phyloP scores from a whole-genome alignment of 257 asterid species.

The Ilex aquifolium region DNA sequence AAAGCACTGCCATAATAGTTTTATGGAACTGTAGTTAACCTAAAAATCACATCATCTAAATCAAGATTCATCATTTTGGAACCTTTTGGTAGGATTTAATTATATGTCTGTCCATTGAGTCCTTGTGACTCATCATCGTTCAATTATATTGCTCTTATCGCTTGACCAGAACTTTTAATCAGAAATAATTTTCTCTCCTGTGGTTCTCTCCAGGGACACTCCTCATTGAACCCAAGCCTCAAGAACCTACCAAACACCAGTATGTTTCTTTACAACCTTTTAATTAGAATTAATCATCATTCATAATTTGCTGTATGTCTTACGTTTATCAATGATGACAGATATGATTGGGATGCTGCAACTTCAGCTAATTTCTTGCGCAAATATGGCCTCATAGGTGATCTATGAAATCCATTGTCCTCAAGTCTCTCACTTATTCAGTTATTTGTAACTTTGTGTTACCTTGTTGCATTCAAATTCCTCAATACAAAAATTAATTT shows the following conservation, averaged over 20 bases:
- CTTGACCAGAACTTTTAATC: too few relatives aligned
- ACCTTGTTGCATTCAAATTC: neutral
- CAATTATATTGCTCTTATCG: too few relatives aligned
- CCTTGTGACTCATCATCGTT: too few relatives aligned
- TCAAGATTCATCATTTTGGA: too few relatives aligned
- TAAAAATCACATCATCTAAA: too few relatives aligned
- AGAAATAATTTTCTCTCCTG: neutral
- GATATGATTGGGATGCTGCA: slow-evolving; percentile 99
- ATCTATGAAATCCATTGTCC: neutral
- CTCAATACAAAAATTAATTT: too few relatives aligned
- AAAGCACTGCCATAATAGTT: neutral
- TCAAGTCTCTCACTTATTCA: too few relatives aligned
- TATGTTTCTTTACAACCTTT: slow-evolving; percentile 22
- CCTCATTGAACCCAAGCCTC: slow-evolving; percentile 98
- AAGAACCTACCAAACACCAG: slow-evolving; percentile 99
- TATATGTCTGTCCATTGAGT: too few relatives aligned
- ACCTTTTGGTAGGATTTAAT: too few relatives aligned
- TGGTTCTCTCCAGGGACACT: slow-evolving; percentile 63
- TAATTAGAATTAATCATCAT: neutral
- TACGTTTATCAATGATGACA: slow-evolving; percentile 18
- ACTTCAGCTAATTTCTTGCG: slow-evolving; percentile 92
- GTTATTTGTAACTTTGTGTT: neutral
- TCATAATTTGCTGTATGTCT: neutral
- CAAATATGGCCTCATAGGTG: slow-evolving; percentile 83
- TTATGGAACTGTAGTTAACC: too few relatives aligned